Conservation (phyloP, 2,329 filamentous ascomycete genomes). For the Paracorniculantispora psalliotae region DNA sequence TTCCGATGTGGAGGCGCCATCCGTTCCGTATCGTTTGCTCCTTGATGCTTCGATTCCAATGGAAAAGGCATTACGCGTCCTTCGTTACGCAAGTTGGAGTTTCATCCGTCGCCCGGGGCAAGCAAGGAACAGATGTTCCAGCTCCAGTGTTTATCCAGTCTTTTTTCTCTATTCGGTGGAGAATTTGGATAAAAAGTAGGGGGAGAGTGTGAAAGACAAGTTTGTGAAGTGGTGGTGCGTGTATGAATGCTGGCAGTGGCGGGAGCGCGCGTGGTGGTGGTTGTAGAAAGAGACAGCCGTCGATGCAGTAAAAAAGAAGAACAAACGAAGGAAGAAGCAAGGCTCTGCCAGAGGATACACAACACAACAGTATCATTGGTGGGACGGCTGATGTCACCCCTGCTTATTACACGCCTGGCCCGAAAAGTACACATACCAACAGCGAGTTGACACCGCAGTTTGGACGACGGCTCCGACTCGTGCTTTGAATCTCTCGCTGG, state of each 20-base stretch:
- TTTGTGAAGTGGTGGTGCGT: too few relatives aligned
- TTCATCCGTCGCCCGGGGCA: too few relatives aligned
- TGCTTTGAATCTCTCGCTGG: too few relatives aligned
- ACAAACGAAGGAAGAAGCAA: background rate
- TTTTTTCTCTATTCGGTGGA: conserved; percentile 3
- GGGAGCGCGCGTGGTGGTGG: background rate
- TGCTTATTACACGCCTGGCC: background rate
- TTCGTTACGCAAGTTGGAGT: background rate
- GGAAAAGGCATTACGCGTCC: background rate
- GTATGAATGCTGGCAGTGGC: background rate
- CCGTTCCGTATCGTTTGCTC: background rate
- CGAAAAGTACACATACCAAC: background rate
- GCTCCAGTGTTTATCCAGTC: background rate
- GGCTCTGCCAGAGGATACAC: background rate
- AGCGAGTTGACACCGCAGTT: background rate
- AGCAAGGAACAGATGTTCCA: background rate
- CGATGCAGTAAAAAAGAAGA: background rate
- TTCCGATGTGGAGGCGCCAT: background rate
- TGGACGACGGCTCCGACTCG: too few relatives aligned
- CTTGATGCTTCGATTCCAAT: too few relatives aligned
- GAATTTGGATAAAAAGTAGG: background rate
- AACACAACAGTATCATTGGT: background rate
- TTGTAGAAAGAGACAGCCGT: conserved; percentile 1
- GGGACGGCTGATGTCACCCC: background rate
- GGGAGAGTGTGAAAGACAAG: too few relatives aligned